Conservation (phyloP, 2,329 filamentous ascomycete genomes). For the Onygenales sp. region DNA sequence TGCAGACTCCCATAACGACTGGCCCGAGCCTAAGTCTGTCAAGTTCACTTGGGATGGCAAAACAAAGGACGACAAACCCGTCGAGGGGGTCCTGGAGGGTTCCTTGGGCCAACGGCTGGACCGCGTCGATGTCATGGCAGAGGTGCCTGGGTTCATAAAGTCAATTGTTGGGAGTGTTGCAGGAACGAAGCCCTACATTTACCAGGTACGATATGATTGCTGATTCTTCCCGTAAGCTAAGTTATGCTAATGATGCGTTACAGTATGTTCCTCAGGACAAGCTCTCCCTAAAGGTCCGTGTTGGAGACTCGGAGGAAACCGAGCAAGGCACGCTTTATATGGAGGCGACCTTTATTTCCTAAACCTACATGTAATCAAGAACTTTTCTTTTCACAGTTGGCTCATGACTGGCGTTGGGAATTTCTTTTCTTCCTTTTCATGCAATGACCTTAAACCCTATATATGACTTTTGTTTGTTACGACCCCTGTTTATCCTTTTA, state of each 20-base stretch:
- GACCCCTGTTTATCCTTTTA: background rate
- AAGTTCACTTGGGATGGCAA: slow-evolving; percentile 72
- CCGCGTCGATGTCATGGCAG: slow-evolving; percentile 89
- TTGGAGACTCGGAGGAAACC: slow-evolving; percentile 66
- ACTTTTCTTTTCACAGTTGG: slow-evolving; percentile 15
- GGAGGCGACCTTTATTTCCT: slow-evolving; percentile 95
- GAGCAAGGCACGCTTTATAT: slow-evolving; percentile 74
- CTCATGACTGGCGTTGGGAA: slow-evolving; percentile 14
- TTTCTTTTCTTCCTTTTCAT: background rate
- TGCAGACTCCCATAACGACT: slow-evolving; percentile 68
- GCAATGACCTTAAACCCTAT: background rate
- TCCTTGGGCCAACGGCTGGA: slow-evolving; percentile 62
- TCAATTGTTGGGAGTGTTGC: slow-evolving; percentile 78
- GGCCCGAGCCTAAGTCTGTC: slow-evolving; percentile 73
- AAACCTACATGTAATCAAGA: slow-evolving; percentile 15
- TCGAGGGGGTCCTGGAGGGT: slow-evolving; percentile 62
- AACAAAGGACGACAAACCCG: slow-evolving; percentile 63
- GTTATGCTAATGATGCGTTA: slow-evolving; percentile 11
- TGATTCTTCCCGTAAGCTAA: background rate
- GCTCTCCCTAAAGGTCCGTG: slow-evolving; percentile 70
- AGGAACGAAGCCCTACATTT: slow-evolving; percentile 95
- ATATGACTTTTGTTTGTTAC: background rate
- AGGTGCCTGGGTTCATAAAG: slow-evolving; percentile 94
- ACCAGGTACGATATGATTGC: slow-evolving; percentile 57
- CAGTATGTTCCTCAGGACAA: slow-evolving; percentile 62